Conservation (phyloP, 31 red algal genomes). For the Asparagopsis taxiformis region DNA sequence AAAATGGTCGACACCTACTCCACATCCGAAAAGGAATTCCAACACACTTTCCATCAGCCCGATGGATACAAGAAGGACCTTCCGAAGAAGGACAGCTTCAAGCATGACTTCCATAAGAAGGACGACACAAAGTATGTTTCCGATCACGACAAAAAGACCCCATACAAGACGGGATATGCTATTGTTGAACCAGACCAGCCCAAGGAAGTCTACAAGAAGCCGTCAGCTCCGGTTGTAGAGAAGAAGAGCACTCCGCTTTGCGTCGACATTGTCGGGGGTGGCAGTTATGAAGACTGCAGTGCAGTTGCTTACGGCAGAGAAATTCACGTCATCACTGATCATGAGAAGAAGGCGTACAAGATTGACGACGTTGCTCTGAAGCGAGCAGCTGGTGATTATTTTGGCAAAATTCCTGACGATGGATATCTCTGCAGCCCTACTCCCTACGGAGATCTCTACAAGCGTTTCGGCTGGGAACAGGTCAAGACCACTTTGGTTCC, state of each 20-base stretch:
- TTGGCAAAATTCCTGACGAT: neutral
- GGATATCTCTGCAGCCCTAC: neutral
- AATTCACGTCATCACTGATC: neutral
- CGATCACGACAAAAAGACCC: no score
- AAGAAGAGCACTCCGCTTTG: neutral
- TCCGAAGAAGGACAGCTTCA: no score
- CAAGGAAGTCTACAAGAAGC: no score
- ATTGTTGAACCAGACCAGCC: no score
- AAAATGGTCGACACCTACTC: no score
- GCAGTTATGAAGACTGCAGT: neutral
- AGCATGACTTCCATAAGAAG: no score
- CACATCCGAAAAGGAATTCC: no score
- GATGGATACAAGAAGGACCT: no score
- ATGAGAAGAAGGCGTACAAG: neutral
- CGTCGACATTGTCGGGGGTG: neutral
- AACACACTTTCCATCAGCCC: no score
- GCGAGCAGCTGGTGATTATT: neutral
- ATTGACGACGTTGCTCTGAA: neutral
- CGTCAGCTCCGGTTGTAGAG: no score
- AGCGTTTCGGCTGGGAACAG: constrained; percentile 1
- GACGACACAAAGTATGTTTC: no score
- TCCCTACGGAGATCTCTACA: neutral
- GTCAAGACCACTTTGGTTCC: neutral
- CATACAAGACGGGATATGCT: no score
- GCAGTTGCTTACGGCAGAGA: neutral